These are phyloP conservation scores for Phylloporus sp. DNA, from an alignment of 1,284 basidiomycete species.

Conservation along the genomic window DNA sequence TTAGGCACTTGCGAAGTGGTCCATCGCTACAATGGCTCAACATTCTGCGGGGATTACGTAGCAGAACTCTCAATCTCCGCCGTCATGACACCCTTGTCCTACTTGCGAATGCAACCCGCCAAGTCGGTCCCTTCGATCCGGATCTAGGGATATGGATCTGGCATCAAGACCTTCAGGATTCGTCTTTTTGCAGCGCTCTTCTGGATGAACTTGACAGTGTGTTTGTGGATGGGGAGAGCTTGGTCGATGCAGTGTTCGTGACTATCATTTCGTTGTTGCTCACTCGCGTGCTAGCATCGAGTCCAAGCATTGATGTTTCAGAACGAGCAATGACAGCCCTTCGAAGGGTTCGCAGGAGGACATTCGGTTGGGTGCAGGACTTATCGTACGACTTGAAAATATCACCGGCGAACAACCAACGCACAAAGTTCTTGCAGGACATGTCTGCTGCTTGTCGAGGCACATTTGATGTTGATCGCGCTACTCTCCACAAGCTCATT, in stretches of 20 bases:
- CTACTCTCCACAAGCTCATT: background rate
- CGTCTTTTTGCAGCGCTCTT: background rate
- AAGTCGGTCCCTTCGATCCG: background rate
- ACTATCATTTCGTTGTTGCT: background rate
- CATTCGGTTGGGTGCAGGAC: background rate
- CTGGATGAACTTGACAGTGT: background rate
- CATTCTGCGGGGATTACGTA: background rate
- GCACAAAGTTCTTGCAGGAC: background rate
- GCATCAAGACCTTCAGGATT: background rate
- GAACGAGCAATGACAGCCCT: background rate
- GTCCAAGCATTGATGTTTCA: background rate
- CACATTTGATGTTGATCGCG: background rate
- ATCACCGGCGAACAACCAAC: background rate
- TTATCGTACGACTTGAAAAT: background rate
- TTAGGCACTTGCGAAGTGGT: background rate
- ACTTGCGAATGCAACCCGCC: background rate
- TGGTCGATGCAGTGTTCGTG: background rate
- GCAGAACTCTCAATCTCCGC: background rate
- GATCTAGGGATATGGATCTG: background rate
- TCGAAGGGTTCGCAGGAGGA: background rate
- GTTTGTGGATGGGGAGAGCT: background rate
- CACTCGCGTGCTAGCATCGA: background rate
- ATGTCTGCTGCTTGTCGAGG: background rate
- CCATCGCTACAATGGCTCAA: background rate
- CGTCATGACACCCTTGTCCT: background rate